Evolutionary conservation across 371 early-diverging fungal genomes (phyloP).

Genomic region (Mortierella sp.): DNA sequence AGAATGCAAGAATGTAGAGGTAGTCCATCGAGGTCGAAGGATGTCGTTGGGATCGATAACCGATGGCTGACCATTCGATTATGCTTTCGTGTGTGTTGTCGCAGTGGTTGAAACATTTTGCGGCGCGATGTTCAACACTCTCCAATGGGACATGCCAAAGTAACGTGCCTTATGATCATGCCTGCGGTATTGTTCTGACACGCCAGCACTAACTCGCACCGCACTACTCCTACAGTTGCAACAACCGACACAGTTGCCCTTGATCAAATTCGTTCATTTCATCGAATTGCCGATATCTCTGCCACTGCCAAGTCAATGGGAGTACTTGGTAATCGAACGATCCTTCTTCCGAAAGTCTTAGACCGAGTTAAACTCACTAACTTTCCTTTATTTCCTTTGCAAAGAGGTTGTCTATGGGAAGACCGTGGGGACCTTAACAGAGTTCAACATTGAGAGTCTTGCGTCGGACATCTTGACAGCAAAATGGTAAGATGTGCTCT

Average conservation of each 20-base stretch:
- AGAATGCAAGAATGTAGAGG: constrained; percentile 45
- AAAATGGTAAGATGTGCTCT: constrained; percentile 22
- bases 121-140: constrained; percentile 9
- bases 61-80: too few species aligned
- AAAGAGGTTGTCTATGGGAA: constrained; percentile 34
- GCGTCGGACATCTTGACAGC: constrained; percentile 30
- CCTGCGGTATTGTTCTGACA: not conserved
- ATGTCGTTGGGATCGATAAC: too few species aligned
- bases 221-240: constrained; percentile 6
- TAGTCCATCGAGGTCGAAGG: not conserved
- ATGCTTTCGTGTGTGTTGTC: too few species aligned
- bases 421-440: constrained; percentile 22
- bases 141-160: constrained; percentile 12
- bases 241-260: constrained; percentile 4
- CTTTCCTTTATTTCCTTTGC: too few species aligned
- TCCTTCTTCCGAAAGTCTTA: too few species aligned
- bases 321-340: not conserved
- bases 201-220: not conserved
- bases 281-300: constrained; percentile 27
- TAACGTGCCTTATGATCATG: constrained; percentile 1
- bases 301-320: constrained; percentile 4
- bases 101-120: constrained; percentile 47
- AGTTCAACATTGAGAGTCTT: constrained; percentile 36
- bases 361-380: too few species aligned
- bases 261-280: constrained; percentile 18